Percentiles rank a stretch among this genome's conserved stretches.
Evolutionary conservation across 139 green algal genomes (phyloP).

Genomic region (Picochlorum sp.): DNA sequence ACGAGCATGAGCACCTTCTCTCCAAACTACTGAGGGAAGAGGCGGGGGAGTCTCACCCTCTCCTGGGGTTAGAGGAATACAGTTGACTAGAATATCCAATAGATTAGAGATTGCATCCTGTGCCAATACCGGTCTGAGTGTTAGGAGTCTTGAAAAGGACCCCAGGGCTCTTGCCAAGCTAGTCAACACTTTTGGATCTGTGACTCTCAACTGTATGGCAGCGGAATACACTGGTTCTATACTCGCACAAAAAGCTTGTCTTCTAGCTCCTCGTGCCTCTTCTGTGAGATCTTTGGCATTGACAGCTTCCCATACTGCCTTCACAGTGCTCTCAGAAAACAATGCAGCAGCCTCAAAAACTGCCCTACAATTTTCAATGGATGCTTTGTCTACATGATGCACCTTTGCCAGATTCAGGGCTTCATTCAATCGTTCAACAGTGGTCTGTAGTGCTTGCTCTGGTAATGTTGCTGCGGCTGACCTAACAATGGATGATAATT

Average conservation of each 20-base stretch:
- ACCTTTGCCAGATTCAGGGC: slow-evolving; percentile 3
- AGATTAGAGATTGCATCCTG: slow-evolving; percentile 21
- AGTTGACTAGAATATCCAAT: slow-evolving; percentile 33
- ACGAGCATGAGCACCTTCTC: slow-evolving; percentile 24
- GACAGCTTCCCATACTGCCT: slow-evolving; percentile 27
- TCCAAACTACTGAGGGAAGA: slow-evolving; percentile 27
- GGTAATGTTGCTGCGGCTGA: slow-evolving; percentile 29
- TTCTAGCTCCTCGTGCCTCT: slow-evolving; percentile 8
- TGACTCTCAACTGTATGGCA: slow-evolving; percentile 20
- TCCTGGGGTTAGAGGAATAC: slow-evolving; percentile 22
- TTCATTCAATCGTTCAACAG: slow-evolving; percentile 21
- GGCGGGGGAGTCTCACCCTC: slow-evolving; percentile 23
- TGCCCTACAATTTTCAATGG: slow-evolving; percentile 25
- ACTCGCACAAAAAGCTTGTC: slow-evolving; percentile 7
- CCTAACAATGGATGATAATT: slow-evolving; percentile 26
- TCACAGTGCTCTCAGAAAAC: slow-evolving; percentile 29
- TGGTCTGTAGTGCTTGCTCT: slow-evolving; percentile 28
- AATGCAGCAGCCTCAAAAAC: slow-evolving; percentile 31
- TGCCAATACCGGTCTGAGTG: slow-evolving; percentile 7
- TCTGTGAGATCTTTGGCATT: slow-evolving; percentile 2
- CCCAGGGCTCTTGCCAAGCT: slow-evolving; percentile 26
- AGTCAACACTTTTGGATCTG: slow-evolving; percentile 23
- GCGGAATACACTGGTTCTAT: slow-evolving; percentile 36
- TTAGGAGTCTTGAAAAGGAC: slow-evolving; percentile 26
- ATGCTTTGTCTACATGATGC: background rate